A percentile compares a stretch with the other conserved stretches of the same genome.
Evolutionary conservation across 73 alveolate species (phyloP).

Genomic region (Symbiodinium pilosum): DNA sequence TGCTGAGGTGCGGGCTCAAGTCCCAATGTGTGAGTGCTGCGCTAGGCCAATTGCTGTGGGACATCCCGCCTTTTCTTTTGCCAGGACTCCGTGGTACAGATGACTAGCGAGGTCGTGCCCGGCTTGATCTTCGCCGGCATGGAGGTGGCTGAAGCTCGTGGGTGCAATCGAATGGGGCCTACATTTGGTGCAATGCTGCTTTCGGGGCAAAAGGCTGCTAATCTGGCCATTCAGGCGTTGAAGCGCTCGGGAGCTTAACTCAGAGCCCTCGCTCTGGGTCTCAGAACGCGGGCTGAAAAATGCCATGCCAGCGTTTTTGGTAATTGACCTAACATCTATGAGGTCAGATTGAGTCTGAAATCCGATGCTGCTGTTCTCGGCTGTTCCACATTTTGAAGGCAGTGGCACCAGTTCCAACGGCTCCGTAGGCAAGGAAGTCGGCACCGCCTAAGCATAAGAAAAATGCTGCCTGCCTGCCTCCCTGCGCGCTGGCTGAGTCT

Average conservation of each 20-base stretch:
- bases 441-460: background rate
- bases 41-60: too few relatives aligned
- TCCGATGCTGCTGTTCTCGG: background rate
- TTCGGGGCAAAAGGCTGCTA: slow-evolving; percentile 90
- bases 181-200: slow-evolving; percentile 94
- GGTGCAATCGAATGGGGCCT: slow-evolving; percentile 93
- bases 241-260: slow-evolving; percentile 27
- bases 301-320: too few relatives aligned
- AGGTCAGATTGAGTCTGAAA: background rate
- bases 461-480: background rate
- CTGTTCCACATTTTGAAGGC: slow-evolving; percentile 12
- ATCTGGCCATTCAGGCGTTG: slow-evolving; percentile 68
- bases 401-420: slow-evolving; percentile 9
- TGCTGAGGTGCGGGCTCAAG: slow-evolving; percentile 50
- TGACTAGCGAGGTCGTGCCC: slow-evolving; percentile 91
- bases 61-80: background rate
- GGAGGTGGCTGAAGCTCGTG: slow-evolving; percentile 93
- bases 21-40: too few relatives aligned
- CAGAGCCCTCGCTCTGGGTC: slow-evolving; percentile 2
- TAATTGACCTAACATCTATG: background rate
- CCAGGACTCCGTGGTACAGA: slow-evolving; percentile 83
- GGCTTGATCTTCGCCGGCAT: slow-evolving; percentile 94
- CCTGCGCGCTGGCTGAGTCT: background rate
- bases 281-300: background rate
- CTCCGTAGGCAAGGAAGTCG: background rate